A percentile compares a stretch with the other conserved stretches of the same genome.
phyloP scores from a whole-genome alignment of 2,329 filamentous ascomycete species.

The Trichoderma koningii region DNA sequence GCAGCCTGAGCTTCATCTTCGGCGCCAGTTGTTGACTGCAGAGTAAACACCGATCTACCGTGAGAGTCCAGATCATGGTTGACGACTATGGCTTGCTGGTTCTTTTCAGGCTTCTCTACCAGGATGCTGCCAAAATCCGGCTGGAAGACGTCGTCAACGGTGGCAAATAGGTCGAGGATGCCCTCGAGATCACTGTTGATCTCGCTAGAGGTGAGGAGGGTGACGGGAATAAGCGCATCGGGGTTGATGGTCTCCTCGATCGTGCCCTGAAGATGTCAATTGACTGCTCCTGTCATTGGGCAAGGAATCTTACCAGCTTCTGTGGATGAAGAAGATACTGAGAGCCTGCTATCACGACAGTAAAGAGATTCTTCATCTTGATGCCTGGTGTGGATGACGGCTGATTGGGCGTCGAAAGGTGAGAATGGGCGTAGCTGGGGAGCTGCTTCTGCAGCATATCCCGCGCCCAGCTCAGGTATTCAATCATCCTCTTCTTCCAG shows the following conservation, averaged over 20 bases:
- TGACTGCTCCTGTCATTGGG: not conserved
- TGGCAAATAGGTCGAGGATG: conserved; percentile 39
- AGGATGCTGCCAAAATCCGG: conserved; percentile 44
- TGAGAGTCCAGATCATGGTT: conserved; percentile 10
- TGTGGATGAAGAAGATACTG: conserved; percentile 46
- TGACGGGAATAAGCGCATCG: conserved; percentile 45
- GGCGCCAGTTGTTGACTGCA: conserved; percentile 25
- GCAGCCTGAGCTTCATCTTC: conserved; percentile 26
- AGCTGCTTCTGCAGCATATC: conserved; percentile 1
- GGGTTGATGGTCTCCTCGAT: conserved; percentile 48
- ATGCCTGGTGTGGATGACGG: conserved; percentile 1
- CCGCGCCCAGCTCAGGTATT: conserved; percentile 20
- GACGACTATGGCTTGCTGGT: conserved; percentile 22
- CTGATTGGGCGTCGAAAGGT: not conserved
- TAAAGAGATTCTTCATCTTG: conserved; percentile 40
- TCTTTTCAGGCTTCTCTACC: conserved; percentile 42
- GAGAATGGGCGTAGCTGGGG: not conserved
- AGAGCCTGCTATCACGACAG: conserved; percentile 42
- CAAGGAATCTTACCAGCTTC: conserved; percentile 37
- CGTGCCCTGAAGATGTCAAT: conserved; percentile 37
- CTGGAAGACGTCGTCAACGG: conserved; percentile 44
- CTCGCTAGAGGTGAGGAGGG: conserved; percentile 44
- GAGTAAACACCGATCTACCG: conserved; percentile 31
- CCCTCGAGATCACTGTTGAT: conserved; percentile 43
- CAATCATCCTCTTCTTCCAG: not conserved